Evolutionary conservation across 2,329 filamentous ascomycete genomes (phyloP), one percentile per base, ranked within the genome.

Genomic region (Akanthomyces lecanii): DNA sequence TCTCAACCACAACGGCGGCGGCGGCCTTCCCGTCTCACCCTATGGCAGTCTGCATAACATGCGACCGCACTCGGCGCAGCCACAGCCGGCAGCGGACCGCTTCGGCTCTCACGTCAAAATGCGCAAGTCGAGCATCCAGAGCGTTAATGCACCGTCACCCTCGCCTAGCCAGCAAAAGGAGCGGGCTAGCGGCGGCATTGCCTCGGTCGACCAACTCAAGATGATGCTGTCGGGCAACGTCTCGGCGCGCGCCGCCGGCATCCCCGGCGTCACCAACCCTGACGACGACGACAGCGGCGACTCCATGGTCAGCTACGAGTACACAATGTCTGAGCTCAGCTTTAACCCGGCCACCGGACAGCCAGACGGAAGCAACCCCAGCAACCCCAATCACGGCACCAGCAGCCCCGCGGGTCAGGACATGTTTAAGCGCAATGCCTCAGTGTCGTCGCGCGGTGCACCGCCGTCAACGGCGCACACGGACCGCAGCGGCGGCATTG

Each of bases 271-370:
- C 5, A 67, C 67, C 4, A 76, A 74, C 36, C 72, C 73, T n/a
- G 78, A 79, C 23, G 80, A 82, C 58, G 84, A 83, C 63, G 84
- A 83, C 64, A 82, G 79, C 61, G 86, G 81, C 69, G 89, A 91
- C 61, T 90, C 87, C 72, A 84, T 91, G 79, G 82, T 89, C 66
- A 90, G 87, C 76, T 89, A 87, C 66, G 88, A 90, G 63, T 82
- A 85, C 67, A 83, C 84, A 51, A 80, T 84, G n/a, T 89, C 87
- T 7, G 88, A 91, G 69, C 75, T 85, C 23, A 89, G 85, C 45
- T 87, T 85, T 72, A 85, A 84, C 69, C 80, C 68, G 62, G 72
- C 69, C 64, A 66, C 63, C 65, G 70, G 64, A 62, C 73, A 74
- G 40, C 73, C 73, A 4, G 69, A 69, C 12, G 45, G 33, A 4